phyloP scores from a whole-genome alignment of 1,139 yeast species.

The Scheffersomyces cryptocercus region DNA sequence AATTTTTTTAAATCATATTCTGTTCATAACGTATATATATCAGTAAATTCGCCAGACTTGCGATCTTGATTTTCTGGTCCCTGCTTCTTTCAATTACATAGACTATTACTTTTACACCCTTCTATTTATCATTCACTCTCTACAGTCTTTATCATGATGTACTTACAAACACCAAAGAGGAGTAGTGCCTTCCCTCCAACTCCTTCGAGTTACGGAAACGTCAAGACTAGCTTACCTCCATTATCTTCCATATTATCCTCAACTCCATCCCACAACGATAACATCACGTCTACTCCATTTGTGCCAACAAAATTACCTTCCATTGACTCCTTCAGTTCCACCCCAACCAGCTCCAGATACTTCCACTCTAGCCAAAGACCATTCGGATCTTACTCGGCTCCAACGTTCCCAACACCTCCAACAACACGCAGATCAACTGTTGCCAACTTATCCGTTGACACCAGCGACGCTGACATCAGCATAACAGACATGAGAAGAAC shows the following conservation, averaged over 20 bases:
- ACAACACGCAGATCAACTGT: background rate
- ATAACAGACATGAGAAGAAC: constrained; percentile 12
- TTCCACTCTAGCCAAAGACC: constrained; percentile 1
- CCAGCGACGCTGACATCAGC: constrained; percentile 16
- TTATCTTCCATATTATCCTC: constrained; percentile 35
- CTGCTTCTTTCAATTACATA: no score
- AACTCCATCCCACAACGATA: constrained; percentile 1
- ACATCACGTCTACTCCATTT: constrained; percentile 7
- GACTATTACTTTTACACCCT: background rate
- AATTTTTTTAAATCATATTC: no score
- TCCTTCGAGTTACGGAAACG: constrained; percentile 18
- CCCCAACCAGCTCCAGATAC: constrained; percentile 1
- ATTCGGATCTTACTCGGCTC: background rate
- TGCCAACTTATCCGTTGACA: constrained; percentile 4
- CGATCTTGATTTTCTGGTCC: no score
- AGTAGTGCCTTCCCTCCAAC: constrained; percentile 27
- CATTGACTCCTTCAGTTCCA: constrained; percentile 1
- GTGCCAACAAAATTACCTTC: constrained; percentile 10
- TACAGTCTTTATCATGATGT: constrained; percentile 9
- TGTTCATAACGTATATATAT: no score
- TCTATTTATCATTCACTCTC: background rate
- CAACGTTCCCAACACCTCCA: background rate
- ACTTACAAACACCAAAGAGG: constrained; percentile 31
- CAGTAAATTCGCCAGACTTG: no score
- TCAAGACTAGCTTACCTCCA: constrained; percentile 38